Evolutionary conservation across 23 red algal genomes (phyloP).

Genomic region (Agarophyton chilense): DNA sequence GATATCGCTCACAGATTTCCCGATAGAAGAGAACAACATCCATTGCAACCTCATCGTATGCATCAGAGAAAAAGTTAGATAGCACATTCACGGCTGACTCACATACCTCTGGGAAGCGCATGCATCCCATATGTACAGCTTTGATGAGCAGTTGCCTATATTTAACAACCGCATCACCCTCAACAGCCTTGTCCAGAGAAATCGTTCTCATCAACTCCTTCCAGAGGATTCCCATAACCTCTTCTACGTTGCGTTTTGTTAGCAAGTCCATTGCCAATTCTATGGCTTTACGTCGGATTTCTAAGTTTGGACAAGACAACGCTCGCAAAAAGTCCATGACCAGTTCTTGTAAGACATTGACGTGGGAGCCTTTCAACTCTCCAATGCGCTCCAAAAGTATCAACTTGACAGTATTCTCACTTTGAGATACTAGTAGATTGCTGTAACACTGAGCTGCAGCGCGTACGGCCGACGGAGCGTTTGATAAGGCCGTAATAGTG

Average conservation of each 20-base stretch:
- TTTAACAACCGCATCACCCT: slow-evolving; percentile 44
- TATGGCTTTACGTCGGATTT: slow-evolving; percentile 86
- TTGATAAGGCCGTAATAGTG: slow-evolving; percentile 81
- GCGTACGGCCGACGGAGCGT: slow-evolving; percentile 92
- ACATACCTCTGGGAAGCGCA: slow-evolving; percentile 88
- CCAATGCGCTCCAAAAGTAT: slow-evolving; percentile 92
- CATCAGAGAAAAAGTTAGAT: slow-evolving; percentile 82
- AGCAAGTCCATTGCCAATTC: slow-evolving; percentile 82
- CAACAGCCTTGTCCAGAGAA: slow-evolving; percentile 33
- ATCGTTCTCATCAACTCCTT: slow-evolving; percentile 83
- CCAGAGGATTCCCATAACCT: slow-evolving; percentile 82
- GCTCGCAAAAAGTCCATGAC: slow-evolving; percentile 94
- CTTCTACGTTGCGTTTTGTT: slow-evolving; percentile 89
- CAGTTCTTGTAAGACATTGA: slow-evolving; percentile 81
- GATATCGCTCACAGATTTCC: slow-evolving; percentile 83
- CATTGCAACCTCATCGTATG: slow-evolving; percentile 66
- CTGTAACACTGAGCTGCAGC: slow-evolving; percentile 92
- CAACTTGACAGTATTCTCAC: slow-evolving; percentile 96
- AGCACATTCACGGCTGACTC: slow-evolving; percentile 68
- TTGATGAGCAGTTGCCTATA: slow-evolving; percentile 93
- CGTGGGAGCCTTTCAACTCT: slow-evolving; percentile 76
- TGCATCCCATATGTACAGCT: slow-evolving; percentile 74
- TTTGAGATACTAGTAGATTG: slow-evolving; percentile 83
- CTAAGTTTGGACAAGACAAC: slow-evolving; percentile 83
- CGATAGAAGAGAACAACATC: slow-evolving; percentile 88